phyloP scores from a whole-genome alignment of 1,284 basidiomycete species.

The Kwoniella shivajii region DNA sequence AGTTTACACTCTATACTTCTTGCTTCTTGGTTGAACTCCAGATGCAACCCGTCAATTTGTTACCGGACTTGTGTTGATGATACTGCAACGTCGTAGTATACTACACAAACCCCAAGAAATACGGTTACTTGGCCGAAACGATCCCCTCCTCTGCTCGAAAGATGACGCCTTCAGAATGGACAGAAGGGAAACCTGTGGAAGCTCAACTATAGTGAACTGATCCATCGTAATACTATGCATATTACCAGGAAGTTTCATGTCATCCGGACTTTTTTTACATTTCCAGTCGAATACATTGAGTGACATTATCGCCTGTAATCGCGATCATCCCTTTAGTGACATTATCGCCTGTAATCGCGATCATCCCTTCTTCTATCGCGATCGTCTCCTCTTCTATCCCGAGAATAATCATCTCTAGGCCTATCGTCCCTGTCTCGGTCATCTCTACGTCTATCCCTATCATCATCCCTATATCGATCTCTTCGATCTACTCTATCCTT shows the following conservation, averaged over 20 bases:
- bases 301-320: constrained; percentile 5
- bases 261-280: background rate
- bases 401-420: background rate
- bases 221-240: background rate
- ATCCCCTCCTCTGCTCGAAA: constrained; percentile 13
- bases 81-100: constrained; percentile 45
- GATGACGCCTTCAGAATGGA: constrained; percentile 19
- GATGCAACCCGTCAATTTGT: too few species aligned
- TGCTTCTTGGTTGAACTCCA: background rate
- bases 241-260: too few species aligned
- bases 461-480: background rate
- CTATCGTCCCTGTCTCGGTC: constrained; percentile 11
- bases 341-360: constrained; percentile 5
- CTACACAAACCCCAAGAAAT: constrained; percentile 54
- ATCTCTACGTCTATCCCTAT: constrained; percentile 1
- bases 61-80: too few species aligned
- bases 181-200: background rate
- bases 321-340: constrained; percentile 6
- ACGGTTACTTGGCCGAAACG: constrained; percentile 52
- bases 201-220: background rate
- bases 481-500: background rate
- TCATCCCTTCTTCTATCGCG: constrained; percentile 8
- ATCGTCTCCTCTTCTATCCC: too few species aligned
- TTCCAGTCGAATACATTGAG: too few species aligned
- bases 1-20: constrained; percentile 43